A percentile compares a stretch with the other conserved stretches of the same genome.
These are phyloP conservation scores for Cyclotella cryptica DNA, from an alignment of 108 stramenopile species.

Conservation along the genomic window DNA sequence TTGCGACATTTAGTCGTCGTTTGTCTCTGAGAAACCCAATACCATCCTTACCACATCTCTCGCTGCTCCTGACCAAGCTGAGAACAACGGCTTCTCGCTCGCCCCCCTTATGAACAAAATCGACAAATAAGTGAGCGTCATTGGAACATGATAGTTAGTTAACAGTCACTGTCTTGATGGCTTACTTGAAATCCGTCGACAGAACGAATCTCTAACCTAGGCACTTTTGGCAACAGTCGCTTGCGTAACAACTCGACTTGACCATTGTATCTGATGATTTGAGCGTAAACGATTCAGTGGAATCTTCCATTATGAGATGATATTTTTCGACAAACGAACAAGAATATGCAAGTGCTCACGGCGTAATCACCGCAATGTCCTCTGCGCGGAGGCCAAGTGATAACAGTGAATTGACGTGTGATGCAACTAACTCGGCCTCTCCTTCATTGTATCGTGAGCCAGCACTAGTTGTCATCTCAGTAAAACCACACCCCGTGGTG, in stretches of 20 bases:
- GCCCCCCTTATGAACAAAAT: too few species aligned
- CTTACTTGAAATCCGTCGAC: conserved; percentile 99
- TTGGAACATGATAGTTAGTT: too few species aligned
- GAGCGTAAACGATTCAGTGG: too few species aligned
- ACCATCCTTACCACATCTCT: conserved; percentile 68
- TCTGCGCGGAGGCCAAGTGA: conserved; percentile 67
- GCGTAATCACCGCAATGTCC: conserved; percentile 96
- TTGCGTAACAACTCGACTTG: conserved; percentile 90
- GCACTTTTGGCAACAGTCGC: conserved; percentile 64
- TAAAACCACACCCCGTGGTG: conserved; percentile 93
- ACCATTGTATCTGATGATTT: conserved; percentile 84
- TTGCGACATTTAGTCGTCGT: conserved; percentile 97
- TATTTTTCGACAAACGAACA: too few species aligned
- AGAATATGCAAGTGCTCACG: conserved; percentile 38
- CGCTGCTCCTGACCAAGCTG: conserved; percentile 93
- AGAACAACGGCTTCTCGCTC: conserved; percentile 97
- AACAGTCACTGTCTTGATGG: too few species aligned
- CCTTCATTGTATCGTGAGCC: conserved; percentile 86
- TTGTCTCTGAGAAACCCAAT: conserved; percentile 97
- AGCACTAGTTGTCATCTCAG: conserved; percentile 76
- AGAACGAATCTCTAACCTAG: conserved; percentile 88
- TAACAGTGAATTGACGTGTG: conserved; percentile 81
- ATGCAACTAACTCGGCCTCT: conserved; percentile 75
- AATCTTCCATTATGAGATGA: too few species aligned
- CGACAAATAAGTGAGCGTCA: too few species aligned